Base-by-base conservation (phyloP, 371 early-diverging fungal genomes). In the Rhizopus arrhizus region DNA sequence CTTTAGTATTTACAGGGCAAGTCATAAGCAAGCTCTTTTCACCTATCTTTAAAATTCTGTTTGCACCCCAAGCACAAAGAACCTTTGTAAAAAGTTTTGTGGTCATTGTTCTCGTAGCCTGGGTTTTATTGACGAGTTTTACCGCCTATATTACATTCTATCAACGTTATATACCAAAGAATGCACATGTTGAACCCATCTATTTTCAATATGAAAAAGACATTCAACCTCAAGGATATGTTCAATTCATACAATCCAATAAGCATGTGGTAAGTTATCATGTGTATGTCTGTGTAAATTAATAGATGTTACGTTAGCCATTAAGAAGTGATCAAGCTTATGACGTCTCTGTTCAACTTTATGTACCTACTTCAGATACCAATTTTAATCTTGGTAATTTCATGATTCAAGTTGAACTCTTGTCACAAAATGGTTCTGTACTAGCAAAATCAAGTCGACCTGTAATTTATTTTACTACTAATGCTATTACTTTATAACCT, bases 331-430 rank as follows among this genome's bases (percentile, higher is more conserved):
- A 69, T 6, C 69, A 69, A 55, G 61, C 55, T 3, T 69, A 69
- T 51, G 67, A 57, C 50, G 61, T 95, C 7, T 82, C 83, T 3
- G 73, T 96, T 58, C 82, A 85, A 36, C 78, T 96, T 40, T 72
- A 81, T 60, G 91, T 93, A 28, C 95, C 96, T 11, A 86, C 87
- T 42, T 92, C 95, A 4, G 86, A 88, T 34, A 68, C 74, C 48
- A 96, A 96, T 68, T 82, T 89, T 53, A 78, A 82, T 15, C 68
- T 93, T 48, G 95, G 72, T 58, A 92, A 91, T 75, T 94, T 93
- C 69, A 95, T 95, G 95, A 84, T 95, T n/a, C 58, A 73, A 42
- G 74, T 92, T 47, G 82, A 85, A 33, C 70, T 94, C 36, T 72
- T 74, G 42, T 77, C 83, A 45, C 55, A 70, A n/a, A 67, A 77